Base-by-base conservation (phyloP, 441 rosid species). In the Metrosideros polymorpha region DNA sequence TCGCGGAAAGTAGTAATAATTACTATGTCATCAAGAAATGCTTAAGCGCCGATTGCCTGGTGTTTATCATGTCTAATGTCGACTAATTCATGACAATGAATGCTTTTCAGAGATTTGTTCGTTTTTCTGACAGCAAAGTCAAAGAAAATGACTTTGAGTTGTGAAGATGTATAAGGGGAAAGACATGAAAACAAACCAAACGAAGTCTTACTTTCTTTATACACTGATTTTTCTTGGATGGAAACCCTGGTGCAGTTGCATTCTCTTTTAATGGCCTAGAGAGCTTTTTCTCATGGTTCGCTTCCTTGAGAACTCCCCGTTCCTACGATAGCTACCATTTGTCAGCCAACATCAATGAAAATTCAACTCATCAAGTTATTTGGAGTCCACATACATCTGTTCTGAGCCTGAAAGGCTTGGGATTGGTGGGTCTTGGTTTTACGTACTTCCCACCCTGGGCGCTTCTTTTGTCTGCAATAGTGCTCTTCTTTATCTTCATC, bases 341-440 rank as follows among this genome's bases (percentile, higher is more conserved):
- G 85, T 86, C 66, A 87, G 89, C 50, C 83, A 85, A 85, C 61
- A 42, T 47, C 30, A 57, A 18, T 27, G 50, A 77, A 90, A 82
- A 30, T 13, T 29, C 47, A 54, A 39, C 45, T 35, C 45, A 22
- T 51, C 84, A 56, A 63, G 47, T 76, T 50, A 35, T 47, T 59
- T 53, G 82, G 29, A 59, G 22, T 85, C 90, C 63, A 84, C 94
- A 49, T 94, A 97, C 99, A 92, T 97, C 95, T 25, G 97, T 96
- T 91, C 98, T 93, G 59, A 97, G 94, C 87, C 99, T 89, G 87
- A 96, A 97, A 66, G 99, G 99, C 92, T 94, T 97, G 85, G 99
- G 98, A 93, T 95, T 92, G 6, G 98, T 97, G 50, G 94, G 92
- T 90, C 90, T 95, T 83, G 96, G 97, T 87, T 95, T 96, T 86